Evolutionary conservation across 148 eudicot species (phyloP), one percentile per base, ranked within the genome.

Genomic region (Spergularia marina): DNA sequence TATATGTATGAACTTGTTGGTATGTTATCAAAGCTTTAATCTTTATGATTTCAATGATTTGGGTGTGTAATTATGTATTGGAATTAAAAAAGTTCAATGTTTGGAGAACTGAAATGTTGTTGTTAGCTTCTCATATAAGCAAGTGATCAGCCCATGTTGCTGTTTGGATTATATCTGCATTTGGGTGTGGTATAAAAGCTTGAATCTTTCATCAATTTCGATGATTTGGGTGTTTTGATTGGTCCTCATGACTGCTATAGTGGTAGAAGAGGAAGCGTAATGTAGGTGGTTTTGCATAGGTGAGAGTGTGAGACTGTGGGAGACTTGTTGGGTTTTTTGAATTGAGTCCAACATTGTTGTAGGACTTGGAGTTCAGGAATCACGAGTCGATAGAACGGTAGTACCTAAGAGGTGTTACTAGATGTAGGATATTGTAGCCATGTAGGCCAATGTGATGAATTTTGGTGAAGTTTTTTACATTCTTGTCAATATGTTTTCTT

Each of bases 101-200:
- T 30, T 30, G 34, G 34, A 30, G 34, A 30, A 30, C 34, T 30
- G 34, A 30, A 63, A 82, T 30, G 41, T 75, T 69, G 7, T 62
- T 60, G 11, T 23, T 7, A 54, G 73, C 52, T 39, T 12, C 55
- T 75, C 66, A 21, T 34, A 7, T 65, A 59, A 59, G 13, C 20
- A 20, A 20, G 12, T 59, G 64, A 59, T 59, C 14, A 20, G n/a
- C 23, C 12, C 12, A 16, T 65, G 12, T 20, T 15, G 6, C 44
- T 39, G 44, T 39, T 39, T 65, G 21, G 16, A 5, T 16, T 15
- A 8, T 65, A 30, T 30, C 34, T 30, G 34, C 1, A 30, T 30
- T 30, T 64, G 36, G 68, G 40, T 68, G 20, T 68, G 55, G 21
- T 17, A 68, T 52, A 17, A 69, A 69, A 69, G 72, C 16, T 70